Evolutionary conservation across 306 rosid genomes (phyloP), one percentile per base, ranked within the genome.

Genomic region (Mimosa bimucronata): DNA sequence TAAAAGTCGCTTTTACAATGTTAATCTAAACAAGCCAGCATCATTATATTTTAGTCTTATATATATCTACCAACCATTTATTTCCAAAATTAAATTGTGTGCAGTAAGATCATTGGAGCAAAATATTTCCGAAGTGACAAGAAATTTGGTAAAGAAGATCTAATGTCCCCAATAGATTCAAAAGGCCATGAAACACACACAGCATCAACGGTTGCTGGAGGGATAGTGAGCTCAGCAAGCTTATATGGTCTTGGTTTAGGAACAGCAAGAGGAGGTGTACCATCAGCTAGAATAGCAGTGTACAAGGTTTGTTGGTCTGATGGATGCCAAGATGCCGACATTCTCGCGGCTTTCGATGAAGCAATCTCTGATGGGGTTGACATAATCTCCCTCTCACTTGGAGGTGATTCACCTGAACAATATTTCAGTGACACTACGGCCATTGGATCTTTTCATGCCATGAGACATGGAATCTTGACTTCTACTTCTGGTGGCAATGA

Each of bases 291-390:
- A 19, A 66, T 90, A 23, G 94, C 91, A 9, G 75, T 77, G 52
- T 90, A 88, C 74, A 90, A 88, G 83, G 85, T 90, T 12, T 90
- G 89, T 58, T 90, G 88, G 93, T 0, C 1, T 2, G 74, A 76
- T 9, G 86, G 83, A 0, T 87, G 93, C 28, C 2, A 1, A 9
- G 83, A 31, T 21, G 85, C 88, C 6, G 91, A 85, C 66, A 74
- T 85, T 40, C 89, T 89, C 3, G 87, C 88, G 9, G 93, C 91
- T 21, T 90, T 88, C 48, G 91, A 90, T 44, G 83, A 88, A 57
- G 94, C 90, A 15, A 90, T 90, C 31, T 85, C 86, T 0, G 94
- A 90, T 53, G 91, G 94, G 3, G 91, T 89, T 13, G 88, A 89
- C 67, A 75, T 89, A 50, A 60, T 89, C 46, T 74, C 91, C 6